A percentile compares a stretch with the other conserved stretches of the same genome.
These are phyloP conservation scores for Lentinula edodes DNA, from an alignment of 768 basidiomycete genomes.

Conservation along the genomic window DNA sequence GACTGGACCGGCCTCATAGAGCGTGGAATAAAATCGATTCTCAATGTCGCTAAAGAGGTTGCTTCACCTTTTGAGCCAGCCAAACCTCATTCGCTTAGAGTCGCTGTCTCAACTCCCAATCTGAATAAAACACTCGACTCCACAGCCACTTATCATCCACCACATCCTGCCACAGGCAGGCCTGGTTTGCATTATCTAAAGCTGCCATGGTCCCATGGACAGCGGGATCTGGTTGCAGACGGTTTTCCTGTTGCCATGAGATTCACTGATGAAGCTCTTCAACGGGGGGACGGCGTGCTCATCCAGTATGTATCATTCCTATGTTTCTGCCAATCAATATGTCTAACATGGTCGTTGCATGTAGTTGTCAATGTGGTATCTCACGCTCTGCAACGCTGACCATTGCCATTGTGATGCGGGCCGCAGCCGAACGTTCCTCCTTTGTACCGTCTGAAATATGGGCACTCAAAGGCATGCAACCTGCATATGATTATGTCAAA, in stretches of 20 bases:
- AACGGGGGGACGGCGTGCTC: slow-evolving; percentile 73
- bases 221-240: slow-evolving; percentile 74
- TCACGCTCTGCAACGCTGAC: slow-evolving; percentile 87
- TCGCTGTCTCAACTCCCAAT: slow-evolving; percentile 66
- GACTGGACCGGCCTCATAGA: slow-evolving; percentile 71
- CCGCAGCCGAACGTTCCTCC: slow-evolving; percentile 65
- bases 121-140: slow-evolving; percentile 32
- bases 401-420: slow-evolving; percentile 91
- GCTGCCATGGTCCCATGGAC: slow-evolving; percentile 91
- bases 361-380: slow-evolving; percentile 89
- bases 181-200: slow-evolving; percentile 86
- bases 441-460: slow-evolving; percentile 70
- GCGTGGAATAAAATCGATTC: slow-evolving; percentile 70
- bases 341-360: slow-evolving; percentile 14
- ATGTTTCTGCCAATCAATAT: slow-evolving; percentile 9
- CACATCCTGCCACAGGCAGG: slow-evolving; percentile 62
- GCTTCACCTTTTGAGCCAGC: slow-evolving; percentile 57
- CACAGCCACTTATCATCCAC: slow-evolving; percentile 56
- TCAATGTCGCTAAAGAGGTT: slow-evolving; percentile 95
- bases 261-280: slow-evolving; percentile 73
- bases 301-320: slow-evolving; percentile 62
- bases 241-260: slow-evolving; percentile 79
- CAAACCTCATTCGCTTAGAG: slow-evolving; percentile 43
- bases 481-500: slow-evolving; percentile 85
- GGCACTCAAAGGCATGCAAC: slow-evolving; percentile 84